Conservation (phyloP, 2,329 filamentous ascomycete species). For the Passalora sequoiae region DNA sequence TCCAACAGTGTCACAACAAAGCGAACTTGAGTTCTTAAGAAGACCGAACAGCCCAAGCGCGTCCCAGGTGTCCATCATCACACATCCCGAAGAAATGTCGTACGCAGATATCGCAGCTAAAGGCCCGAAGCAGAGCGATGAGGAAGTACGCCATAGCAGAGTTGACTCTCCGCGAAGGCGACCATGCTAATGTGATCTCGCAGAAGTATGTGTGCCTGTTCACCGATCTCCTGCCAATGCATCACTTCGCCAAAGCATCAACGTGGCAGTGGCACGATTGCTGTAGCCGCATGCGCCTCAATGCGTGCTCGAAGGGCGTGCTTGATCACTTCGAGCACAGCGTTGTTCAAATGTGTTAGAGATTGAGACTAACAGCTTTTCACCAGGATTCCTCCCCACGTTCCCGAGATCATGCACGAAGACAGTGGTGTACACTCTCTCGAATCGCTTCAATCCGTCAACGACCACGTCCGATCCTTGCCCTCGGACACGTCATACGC, state of each 20-base stretch:
- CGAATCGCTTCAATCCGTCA: conserved; percentile 16
- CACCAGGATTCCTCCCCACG: conserved; percentile 22
- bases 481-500: conserved; percentile 24
- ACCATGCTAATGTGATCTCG: conserved; percentile 10
- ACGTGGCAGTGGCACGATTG: too few relatives aligned
- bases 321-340: too few relatives aligned
- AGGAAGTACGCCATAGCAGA: conserved; percentile 54
- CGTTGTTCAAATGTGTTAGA: too few relatives aligned
- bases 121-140: conserved; percentile 64
- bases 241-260: too few relatives aligned
- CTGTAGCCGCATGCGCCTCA: too few relatives aligned
- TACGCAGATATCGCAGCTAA: conserved; percentile 69
- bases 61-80: not conserved
- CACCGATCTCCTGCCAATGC: too few relatives aligned
- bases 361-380: conserved; percentile 9
- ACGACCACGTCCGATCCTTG: conserved; percentile 19
- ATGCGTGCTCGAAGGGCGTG: too few relatives aligned
- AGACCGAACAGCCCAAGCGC: conserved; percentile 24
- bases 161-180: too few relatives aligned
- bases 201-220: conserved; percentile 54
- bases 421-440: conserved; percentile 26
- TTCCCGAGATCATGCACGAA: conserved; percentile 29
- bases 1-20: conserved; percentile 14
- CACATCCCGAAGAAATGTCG: conserved; percentile 52
- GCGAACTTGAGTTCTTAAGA: conserved; percentile 17